Evolutionary conservation across 1,284 basidiomycete species (phyloP), one percentile per base, ranked within the genome.

Genomic region (Ganoderma multipileum): DNA sequence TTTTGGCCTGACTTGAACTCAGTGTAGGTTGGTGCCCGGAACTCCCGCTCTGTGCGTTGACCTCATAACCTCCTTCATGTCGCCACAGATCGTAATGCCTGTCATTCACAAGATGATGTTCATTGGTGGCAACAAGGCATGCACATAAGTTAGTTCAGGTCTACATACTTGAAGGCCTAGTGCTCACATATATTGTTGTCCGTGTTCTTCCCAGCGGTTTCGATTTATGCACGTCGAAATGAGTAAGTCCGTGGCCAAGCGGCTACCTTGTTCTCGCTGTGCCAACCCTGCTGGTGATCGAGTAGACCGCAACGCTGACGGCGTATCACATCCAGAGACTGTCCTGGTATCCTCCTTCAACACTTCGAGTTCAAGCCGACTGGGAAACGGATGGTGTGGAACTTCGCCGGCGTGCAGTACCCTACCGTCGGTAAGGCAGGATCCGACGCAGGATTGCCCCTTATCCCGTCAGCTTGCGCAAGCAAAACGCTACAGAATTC

Each of bases 81-180:
- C n/a, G 14, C 20, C 41, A n/a, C 30, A 23, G 12, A 23, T 5
- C 9, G n/a, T 47, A 47, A 47, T 23, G 44, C 11, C 11, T 12
- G n/a, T 50, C 47, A 0, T 16, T 44, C 28, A 80, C 23, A 80
- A 78, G 64, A 77, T 80, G 75, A 79, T 78, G 9, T 80, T 80
- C 72, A 67, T 76, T n/a, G 77, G 77, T 12, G 79, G 79, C 18
- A 71, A 73, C 52, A 68, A 77, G 28, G 65, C 75, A 8, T 80
- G 79, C 76, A 77, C 80, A 77, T 78, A 58, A 66, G 77, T 71
- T 63, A 11, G 5, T 23, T 14, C 44, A 9, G 33, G 44, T 44
- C 9, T n/a, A 5, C 30, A 23, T 18, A n/a, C 8, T 42, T 9
- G 39, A 11, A 16, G 18, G 7, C 11, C 50, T 6, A 16, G 26